Base-by-base conservation (phyloP, 2,329 filamentous ascomycete genomes). In the Diplodia scrobiculata region DNA sequence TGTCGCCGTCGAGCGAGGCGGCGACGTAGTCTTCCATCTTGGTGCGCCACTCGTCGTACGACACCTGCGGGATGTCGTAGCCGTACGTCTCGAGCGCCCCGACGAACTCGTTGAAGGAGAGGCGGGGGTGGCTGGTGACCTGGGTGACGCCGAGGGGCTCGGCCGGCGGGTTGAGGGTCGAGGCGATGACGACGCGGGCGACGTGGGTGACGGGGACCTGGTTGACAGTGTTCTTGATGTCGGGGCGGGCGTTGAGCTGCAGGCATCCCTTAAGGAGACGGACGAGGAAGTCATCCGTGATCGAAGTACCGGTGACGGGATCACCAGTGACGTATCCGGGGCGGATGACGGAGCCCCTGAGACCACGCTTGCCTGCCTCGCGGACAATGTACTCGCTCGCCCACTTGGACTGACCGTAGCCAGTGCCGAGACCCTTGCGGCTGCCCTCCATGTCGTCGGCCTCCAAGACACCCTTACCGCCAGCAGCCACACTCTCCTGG, bases 381-480 rank as follows among this genome's bases (percentile, higher is more conserved):
- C 91, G 85, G 25, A 92, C 86, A 55, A 97, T 83, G 70, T 85
- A 86, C 73, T 89, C 87, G 2, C 85, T 84, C 5, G 86, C 90
- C 92, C 92, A 97, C 80, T 98, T 97, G 70, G 86, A 87, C 77
- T 97, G 93, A 2, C 94, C 93, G 72, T 97, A 97, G 5, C 94
- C 93, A 0, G 91, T 97, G 47, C 87, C 87, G 1, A 97, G 86
- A 36, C 91, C 91, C 63, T 82, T 87, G 47, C 87, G 84, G 72
- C 91, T 93, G 63, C 92, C 91, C 70, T 86, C 81, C 68, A 97
- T 83, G 70, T 94, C 88, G 74, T 97, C 93, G 0, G 83, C 83
- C 76, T 97, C 94, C 21, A 84, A 81, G 17, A 97, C 84, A 13
- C 86, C 86, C 21, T 81, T 82, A 7, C 86, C 86, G 10, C 90